Evolutionary conservation across 164 flowering plant genomes (phyloP).

Genomic region (Litsea cubeba): DNA sequence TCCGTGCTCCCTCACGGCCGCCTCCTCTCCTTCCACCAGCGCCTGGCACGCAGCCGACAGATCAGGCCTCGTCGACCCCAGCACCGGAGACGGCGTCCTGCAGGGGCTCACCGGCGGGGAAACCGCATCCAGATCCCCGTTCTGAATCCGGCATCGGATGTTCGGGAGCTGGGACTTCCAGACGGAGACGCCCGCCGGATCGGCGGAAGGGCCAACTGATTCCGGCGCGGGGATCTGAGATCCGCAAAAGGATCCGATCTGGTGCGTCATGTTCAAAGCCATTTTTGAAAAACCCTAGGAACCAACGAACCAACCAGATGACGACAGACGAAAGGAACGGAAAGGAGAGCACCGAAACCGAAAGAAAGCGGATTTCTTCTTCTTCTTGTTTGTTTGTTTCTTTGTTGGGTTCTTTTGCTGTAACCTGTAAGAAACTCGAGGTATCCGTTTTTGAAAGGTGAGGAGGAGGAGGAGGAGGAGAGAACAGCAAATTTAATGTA

Average conservation of each 20-base stretch:
- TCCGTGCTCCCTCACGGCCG: slow-evolving; percentile 18
- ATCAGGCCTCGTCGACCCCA: slow-evolving; percentile 44
- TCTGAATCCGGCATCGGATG: slow-evolving; percentile 34
- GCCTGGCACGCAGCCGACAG: slow-evolving; percentile 74
- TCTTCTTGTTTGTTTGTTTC: too few species aligned
- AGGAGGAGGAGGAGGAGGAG: background rate
- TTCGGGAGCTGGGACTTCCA: slow-evolving; percentile 42
- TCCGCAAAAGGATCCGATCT: slow-evolving; percentile 53
- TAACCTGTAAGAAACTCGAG: background rate
- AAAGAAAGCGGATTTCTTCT: too few species aligned
- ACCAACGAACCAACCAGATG: background rate
- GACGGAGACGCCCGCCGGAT: slow-evolving; percentile 25
- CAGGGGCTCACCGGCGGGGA: slow-evolving; percentile 70
- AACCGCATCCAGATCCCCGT: slow-evolving; percentile 27
- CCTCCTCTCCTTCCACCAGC: slow-evolving; percentile 9
- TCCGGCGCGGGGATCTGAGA: slow-evolving; percentile 23
- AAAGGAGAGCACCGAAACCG: too few species aligned
- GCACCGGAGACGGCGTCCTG: slow-evolving; percentile 38
- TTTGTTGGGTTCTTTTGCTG: background rate
- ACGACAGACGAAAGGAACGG: background rate
- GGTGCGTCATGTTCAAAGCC: slow-evolving; percentile 52
- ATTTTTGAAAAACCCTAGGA: slow-evolving; percentile 8
- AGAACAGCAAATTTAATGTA: too few species aligned
- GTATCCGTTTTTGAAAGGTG: background rate
- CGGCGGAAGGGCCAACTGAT: slow-evolving; percentile 5